phyloP scores from a whole-genome alignment of 2,329 filamentous ascomycete genomes.

The Dothideomycetidae sp. region DNA sequence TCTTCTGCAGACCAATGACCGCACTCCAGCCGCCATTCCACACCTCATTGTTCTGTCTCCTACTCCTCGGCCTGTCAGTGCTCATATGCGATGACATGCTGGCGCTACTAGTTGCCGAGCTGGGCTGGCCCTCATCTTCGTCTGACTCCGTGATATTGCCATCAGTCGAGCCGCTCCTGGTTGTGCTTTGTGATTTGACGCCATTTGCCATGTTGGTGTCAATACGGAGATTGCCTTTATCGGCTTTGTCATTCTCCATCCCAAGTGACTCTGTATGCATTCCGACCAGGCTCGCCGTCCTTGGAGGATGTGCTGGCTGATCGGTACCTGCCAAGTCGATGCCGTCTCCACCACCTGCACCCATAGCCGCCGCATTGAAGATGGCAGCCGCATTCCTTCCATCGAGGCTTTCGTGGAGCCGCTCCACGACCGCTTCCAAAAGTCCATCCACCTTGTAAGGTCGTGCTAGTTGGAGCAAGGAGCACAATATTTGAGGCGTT shows the following conservation, averaged over 20 bases:
- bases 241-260: slow-evolving; percentile 25
- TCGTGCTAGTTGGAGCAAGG: slow-evolving; percentile 78
- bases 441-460: slow-evolving; percentile 90
- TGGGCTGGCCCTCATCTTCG: slow-evolving; percentile 22
- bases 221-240: slow-evolving; percentile 29
- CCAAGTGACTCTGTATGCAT: slow-evolving; percentile 13
- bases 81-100: slow-evolving; percentile 21
- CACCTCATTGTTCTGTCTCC: slow-evolving; percentile 43
- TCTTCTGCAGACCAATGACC: slow-evolving; percentile 89
- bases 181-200: slow-evolving; percentile 15
- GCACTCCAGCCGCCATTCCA: slow-evolving; percentile 75
- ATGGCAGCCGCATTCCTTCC: slow-evolving; percentile 90
- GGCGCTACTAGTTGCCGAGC: slow-evolving; percentile 21
- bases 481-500: slow-evolving; percentile 90
- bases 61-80: slow-evolving; percentile 25
- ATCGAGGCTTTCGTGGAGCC: slow-evolving; percentile 77
- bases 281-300: slow-evolving; percentile 35
- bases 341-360: slow-evolving; percentile 77
- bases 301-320: slow-evolving; percentile 25
- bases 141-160: slow-evolving; percentile 20
- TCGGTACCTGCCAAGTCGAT: slow-evolving; percentile 45
- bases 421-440: slow-evolving; percentile 81
- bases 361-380: slow-evolving; percentile 97
- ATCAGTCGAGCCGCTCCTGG: slow-evolving; percentile 20
- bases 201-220: slow-evolving; percentile 35